Evolutionary conservation across 2,329 filamentous ascomycete species (phyloP).

Genomic region (Hypoxylon sp.): DNA sequence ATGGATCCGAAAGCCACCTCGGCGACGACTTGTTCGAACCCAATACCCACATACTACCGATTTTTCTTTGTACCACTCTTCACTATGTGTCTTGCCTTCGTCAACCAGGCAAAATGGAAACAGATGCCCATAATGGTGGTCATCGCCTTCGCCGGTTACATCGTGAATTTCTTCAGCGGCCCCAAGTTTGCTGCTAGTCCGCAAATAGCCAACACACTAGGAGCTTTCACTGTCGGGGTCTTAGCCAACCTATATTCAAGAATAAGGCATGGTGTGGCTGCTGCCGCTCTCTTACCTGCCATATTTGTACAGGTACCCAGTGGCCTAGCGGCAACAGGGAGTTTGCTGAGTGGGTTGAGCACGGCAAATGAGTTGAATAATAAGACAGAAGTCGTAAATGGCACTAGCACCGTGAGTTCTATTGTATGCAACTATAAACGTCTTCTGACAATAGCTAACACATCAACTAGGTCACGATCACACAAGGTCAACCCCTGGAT

Average conservation of each 20-base stretch:
- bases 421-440: neutral
- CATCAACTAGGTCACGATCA: slow-evolving; percentile 41
- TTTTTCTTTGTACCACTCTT: slow-evolving; percentile 83
- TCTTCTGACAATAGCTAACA: slow-evolving; percentile 28
- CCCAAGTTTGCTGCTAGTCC: slow-evolving; percentile 75
- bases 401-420: slow-evolving; percentile 51
- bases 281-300: slow-evolving; percentile 61
- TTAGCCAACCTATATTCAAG: slow-evolving; percentile 83
- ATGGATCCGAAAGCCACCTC: slow-evolving; percentile 58
- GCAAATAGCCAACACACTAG: slow-evolving; percentile 81
- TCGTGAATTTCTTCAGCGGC: slow-evolving; percentile 80
- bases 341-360: slow-evolving; percentile 60
- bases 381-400: slow-evolving; percentile 53
- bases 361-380: slow-evolving; percentile 61
- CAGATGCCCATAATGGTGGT: slow-evolving; percentile 83
- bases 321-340: slow-evolving; percentile 62
- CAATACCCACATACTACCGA: slow-evolving; percentile 56
- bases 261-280: slow-evolving; percentile 65
- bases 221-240: slow-evolving; percentile 81
- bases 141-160: slow-evolving; percentile 79
- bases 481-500: slow-evolving; percentile 53
- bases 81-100: slow-evolving; percentile 77
- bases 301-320: slow-evolving; percentile 65
- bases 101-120: slow-evolving; percentile 86
- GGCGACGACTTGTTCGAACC: slow-evolving; percentile 49